Base-by-base conservation (phyloP, 2,329 filamentous ascomycete species). In the Trichoderma simmonsii region DNA sequence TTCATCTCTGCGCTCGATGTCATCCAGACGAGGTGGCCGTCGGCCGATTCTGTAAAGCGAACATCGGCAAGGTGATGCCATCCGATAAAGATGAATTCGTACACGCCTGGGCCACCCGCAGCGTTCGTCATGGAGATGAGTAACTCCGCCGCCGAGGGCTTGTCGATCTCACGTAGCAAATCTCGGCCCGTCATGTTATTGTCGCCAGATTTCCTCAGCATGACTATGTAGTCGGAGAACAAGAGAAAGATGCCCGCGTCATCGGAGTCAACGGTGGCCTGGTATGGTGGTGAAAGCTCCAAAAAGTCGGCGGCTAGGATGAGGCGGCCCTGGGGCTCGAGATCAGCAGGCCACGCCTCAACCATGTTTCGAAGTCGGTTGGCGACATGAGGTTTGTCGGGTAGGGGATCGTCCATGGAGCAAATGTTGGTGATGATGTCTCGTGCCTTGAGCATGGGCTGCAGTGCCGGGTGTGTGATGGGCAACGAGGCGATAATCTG, bases 381-480 rank as follows among this genome's bases (percentile, higher is more conserved):
- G 39, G 92, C 88, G 59, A 93, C 86, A 75, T 93, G 92, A 11
- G 91, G 90, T 75, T 94, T 92, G 77, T 93, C 92, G 3, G 85
- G 88, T 77, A 81, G 85, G 77, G 77, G 92, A 79, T 83, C 92
- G 77, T 98, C 95, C 83, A 98, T 91, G 18, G 95, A 97, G 81
- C 96, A 99, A 57, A 99, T 99, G 69, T 97, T 96, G 24, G 95
- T 94, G 75, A 99, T 94, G 68, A 97, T 93, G 80, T 98, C 96
- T 75, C 95, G 89, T 0, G 96, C 95, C 79, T 94, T 95, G 56
- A 98, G 88, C 82, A 99, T 91, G 3, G 88, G 87, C 75, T 92
- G 91, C 68, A 97, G 86, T 0, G 95, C 95, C 3, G 94, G 93
- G 79, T 98, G 95, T 9, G 92, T 90, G 65, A 95, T 89, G 5